Base-by-base conservation (phyloP, 257 asterid species). In the Forsythia viridissima region DNA sequence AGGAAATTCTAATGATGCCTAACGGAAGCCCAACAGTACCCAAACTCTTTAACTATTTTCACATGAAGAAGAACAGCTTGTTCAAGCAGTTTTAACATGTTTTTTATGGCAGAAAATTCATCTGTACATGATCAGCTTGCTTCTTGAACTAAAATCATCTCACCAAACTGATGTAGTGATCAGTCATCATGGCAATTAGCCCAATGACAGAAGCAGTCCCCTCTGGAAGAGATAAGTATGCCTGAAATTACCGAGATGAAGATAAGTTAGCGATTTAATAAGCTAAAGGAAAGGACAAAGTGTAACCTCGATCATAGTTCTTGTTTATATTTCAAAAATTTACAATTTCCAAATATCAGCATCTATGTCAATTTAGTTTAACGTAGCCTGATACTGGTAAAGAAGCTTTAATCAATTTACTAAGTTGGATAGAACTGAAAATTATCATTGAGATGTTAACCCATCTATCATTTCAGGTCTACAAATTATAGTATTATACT, bases 181-280 rank as follows among this genome's bases (percentile, higher is more conserved):
- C 99, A 39, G 98, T 93, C 99, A 93, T 93, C 99, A 95, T 95
- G 51, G 99, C 99, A 81, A 85, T 87, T 80, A 95, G 84, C 82
- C 99, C 99, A 80, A 87, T 89, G 16, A 92, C 95, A 81, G 98
- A 93, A 71, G 99, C 97, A 86, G 92, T 89, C 79, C 98, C 99
- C 77, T 93, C 96, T 13, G 99, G 99, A 81, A 95, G 99, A 69
- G 99, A 92, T 80, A 95, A 90, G 85, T 95, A 95, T 57, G 99
- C 98, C 99, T 95, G 97, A 85, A 82, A 90, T 75, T 59, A 70
- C 63, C 71, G 51, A 72, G 71, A 77, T 39, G n/a, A 72, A 73
- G 57, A 72, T 41, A 75, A 71, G 80, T 72, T 36, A 69, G 67
- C 0, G 8, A 16, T 6, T 30, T 63, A 63, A n/a, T 20, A 59